A percentile compares a stretch with the other conserved stretches of the same genome.
These are phyloP conservation scores for Trametes hirsuta DNA, from an alignment of 1,284 basidiomycete genomes.

Conservation along the genomic window DNA sequence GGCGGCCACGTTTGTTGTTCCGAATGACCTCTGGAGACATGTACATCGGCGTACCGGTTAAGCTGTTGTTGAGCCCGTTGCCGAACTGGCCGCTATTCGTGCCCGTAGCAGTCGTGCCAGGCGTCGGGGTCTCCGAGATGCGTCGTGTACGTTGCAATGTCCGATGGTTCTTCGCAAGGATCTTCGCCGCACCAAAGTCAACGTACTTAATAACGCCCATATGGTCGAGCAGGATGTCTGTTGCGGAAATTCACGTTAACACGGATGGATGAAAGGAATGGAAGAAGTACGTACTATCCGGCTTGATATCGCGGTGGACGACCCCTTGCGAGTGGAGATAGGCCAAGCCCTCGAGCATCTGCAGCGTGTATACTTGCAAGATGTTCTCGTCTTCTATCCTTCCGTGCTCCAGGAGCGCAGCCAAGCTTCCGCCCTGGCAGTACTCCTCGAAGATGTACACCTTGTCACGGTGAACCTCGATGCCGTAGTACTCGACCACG, in stretches of 20 bases:
- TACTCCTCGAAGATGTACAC: conserved; percentile 99
- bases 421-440: conserved; percentile 95
- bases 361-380: conserved; percentile 94
- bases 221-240: conserved; percentile 95
- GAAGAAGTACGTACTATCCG: conserved; percentile 79
- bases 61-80: conserved; percentile 73
- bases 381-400: conserved; percentile 97
- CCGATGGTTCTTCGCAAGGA: conserved; percentile 91
- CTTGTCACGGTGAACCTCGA: conserved; percentile 98
- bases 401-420: conserved; percentile 89
- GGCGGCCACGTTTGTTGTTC: conserved; percentile 81
- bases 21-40: conserved; percentile 99
- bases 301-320: conserved; percentile 97
- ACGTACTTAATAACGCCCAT: conserved; percentile 96
- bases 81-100: conserved; percentile 39
- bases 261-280: not conserved
- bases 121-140: conserved; percentile 37
- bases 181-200: conserved; percentile 98
- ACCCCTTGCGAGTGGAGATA: conserved; percentile 95
- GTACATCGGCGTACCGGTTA: conserved; percentile 99
- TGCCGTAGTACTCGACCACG: conserved; percentile 98
- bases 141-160: conserved; percentile 81
- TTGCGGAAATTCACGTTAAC: conserved; percentile 6
- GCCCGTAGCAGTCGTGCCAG: conserved; percentile 28
- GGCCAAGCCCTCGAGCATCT: conserved; percentile 93